phyloP scores from a whole-genome alignment of 163 green algal genomes.

The Scenedesmus sp. region DNA sequence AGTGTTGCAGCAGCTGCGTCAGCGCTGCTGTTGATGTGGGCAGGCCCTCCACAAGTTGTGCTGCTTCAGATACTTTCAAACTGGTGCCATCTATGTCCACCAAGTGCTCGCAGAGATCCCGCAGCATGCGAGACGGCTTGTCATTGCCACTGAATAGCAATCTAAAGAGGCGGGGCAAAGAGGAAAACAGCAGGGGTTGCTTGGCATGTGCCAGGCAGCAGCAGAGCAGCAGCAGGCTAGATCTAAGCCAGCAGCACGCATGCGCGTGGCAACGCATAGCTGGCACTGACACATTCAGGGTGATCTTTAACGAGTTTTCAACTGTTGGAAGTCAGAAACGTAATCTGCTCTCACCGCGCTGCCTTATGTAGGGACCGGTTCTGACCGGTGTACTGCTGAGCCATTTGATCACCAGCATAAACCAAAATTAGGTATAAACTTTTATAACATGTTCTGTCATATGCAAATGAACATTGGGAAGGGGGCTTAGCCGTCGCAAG shows the following conservation, averaged over 20 bases:
- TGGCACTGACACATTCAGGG: no score
- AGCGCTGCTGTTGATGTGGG: background rate
- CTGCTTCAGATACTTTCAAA: background rate
- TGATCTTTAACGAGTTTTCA: no score
- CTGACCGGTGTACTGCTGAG: background rate
- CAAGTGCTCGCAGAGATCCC: background rate
- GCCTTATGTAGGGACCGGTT: background rate
- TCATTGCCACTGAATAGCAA: background rate
- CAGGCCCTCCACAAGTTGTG: background rate
- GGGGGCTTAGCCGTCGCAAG: background rate
- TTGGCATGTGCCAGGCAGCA: background rate
- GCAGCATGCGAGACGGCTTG: slow-evolving; percentile 3
- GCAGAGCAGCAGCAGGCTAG: background rate
- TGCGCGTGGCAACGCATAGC: background rate
- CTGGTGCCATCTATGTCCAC: background rate
- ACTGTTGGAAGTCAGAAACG: no score
- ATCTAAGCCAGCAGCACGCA: background rate
- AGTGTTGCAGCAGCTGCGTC: background rate
- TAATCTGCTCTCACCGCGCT: background rate
- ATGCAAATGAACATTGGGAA: background rate
- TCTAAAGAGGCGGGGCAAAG: background rate
- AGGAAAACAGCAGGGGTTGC: background rate
- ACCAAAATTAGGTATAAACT: background rate
- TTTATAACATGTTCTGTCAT: background rate
- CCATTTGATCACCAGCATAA: background rate